Percentiles rank a stretch among this genome's conserved stretches.
phyloP scores from a whole-genome alignment of 495 filamentous ascomycete genomes.

The Aspergillus campestris region DNA sequence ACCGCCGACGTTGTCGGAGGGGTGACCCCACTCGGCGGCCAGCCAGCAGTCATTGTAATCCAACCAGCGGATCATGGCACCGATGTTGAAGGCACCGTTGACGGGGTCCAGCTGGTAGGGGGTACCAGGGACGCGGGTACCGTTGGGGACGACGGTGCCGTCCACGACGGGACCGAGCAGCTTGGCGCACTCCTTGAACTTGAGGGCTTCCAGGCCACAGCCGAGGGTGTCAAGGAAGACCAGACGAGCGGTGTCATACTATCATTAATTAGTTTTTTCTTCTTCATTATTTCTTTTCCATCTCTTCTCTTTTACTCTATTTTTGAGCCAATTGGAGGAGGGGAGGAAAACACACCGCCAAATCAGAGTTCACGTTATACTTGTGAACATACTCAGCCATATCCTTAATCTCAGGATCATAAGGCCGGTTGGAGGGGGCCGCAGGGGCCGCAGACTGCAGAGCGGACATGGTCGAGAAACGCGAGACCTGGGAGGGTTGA shows the following conservation, averaged over 20 bases:
- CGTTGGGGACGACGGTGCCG: slow-evolving; percentile 88
- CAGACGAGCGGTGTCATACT: slow-evolving; percentile 90
- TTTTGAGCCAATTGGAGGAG: no score
- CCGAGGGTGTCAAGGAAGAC: slow-evolving; percentile 93
- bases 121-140: slow-evolving; percentile 85
- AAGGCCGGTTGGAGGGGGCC: slow-evolving; percentile 42
- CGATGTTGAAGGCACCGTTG: slow-evolving; percentile 96
- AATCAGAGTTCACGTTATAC: slow-evolving; percentile 79
- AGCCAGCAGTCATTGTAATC: slow-evolving; percentile 99
- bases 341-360: slow-evolving; percentile 64
- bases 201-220: slow-evolving; percentile 89
- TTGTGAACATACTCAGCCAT: slow-evolving; percentile 92
- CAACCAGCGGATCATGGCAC: slow-evolving; percentile 95
- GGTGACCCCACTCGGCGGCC: slow-evolving; percentile 97
- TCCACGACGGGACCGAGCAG: slow-evolving; percentile 89
- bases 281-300: no score
- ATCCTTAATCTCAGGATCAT: slow-evolving; percentile 87
- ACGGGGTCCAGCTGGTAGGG: slow-evolving; percentile 92
- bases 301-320: no score
- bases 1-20: slow-evolving; percentile 92
- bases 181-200: slow-evolving; percentile 93
- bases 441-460: slow-evolving; percentile 33
- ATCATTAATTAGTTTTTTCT: not conserved
- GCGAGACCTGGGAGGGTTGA: slow-evolving; percentile 16
- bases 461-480: slow-evolving; percentile 43